Conservation (phyloP, 176 grass and related monocot species). For the Avena insularis region DNA sequence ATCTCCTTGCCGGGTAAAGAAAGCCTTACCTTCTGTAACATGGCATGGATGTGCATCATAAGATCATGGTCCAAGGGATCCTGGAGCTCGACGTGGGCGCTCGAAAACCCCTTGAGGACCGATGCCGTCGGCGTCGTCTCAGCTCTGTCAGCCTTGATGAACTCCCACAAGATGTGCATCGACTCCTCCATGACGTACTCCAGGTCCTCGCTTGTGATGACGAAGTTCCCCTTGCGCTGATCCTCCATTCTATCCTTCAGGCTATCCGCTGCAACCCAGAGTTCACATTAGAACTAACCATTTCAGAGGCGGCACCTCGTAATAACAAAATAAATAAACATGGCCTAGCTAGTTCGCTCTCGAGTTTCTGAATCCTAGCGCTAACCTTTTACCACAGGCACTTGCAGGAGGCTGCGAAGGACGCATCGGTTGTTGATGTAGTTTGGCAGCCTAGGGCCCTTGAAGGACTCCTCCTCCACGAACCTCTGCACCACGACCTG, state of each 20-base stretch:
- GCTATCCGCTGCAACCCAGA: constrained; percentile 75
- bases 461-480: constrained; percentile 84
- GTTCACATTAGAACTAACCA: neutral
- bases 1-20: neutral
- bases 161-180: constrained; percentile 86
- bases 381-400: constrained; percentile 90
- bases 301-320: too few relatives aligned
- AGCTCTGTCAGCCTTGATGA: constrained; percentile 82
- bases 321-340: neutral
- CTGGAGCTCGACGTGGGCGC: constrained; percentile 68
- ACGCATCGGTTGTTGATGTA: constrained; percentile 82
- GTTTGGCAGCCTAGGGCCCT: constrained; percentile 83
- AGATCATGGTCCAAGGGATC: constrained; percentile 70
- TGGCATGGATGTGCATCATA: constrained; percentile 65
- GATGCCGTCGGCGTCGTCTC: constrained; percentile 51
- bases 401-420: constrained; percentile 80
- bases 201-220: constrained; percentile 68
- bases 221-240: constrained; percentile 69
- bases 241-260: constrained; percentile 86
- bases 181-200: constrained; percentile 89
- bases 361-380: neutral
- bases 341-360: neutral
- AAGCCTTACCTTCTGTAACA: constrained; percentile 77
- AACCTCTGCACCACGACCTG: constrained; percentile 90
- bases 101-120: constrained; percentile 69